phyloP scores from a whole-genome alignment of 2,329 filamentous ascomycete genomes.

The Xylaria polymorpha region DNA sequence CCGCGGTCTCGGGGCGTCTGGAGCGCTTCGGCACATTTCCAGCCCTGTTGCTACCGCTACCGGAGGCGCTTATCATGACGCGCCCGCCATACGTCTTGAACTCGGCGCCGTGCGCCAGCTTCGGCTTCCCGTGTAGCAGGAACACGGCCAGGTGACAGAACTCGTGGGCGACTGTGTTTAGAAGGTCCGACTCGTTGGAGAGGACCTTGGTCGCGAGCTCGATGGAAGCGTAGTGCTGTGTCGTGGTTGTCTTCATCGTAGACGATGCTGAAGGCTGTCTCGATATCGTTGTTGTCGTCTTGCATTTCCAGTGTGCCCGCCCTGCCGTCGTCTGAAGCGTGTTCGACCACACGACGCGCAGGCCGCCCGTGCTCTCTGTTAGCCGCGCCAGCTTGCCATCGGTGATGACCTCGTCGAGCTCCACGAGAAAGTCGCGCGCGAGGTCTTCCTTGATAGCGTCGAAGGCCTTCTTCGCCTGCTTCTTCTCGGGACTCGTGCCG shows the following conservation, averaged over 20 bases:
- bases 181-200: slow-evolving; percentile 77
- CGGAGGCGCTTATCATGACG: slow-evolving; percentile 63
- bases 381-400: slow-evolving; percentile 68
- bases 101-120: slow-evolving; percentile 82
- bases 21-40: slow-evolving; percentile 42
- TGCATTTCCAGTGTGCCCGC: slow-evolving; percentile 76
- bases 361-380: slow-evolving; percentile 73
- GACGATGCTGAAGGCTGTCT: slow-evolving; percentile 28
- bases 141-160: slow-evolving; percentile 96
- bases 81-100: slow-evolving; percentile 80
- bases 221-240: slow-evolving; percentile 75
- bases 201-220: slow-evolving; percentile 92
- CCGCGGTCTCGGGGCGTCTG: slow-evolving; percentile 26
- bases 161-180: slow-evolving; percentile 95
- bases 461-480: slow-evolving; percentile 69
- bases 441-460: slow-evolving; percentile 70
- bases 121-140: slow-evolving; percentile 81
- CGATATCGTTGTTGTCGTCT: slow-evolving; percentile 57
- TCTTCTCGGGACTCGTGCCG: slow-evolving; percentile 51
- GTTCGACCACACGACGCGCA: slow-evolving; percentile 78
- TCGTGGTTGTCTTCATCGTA: slow-evolving; percentile 40
- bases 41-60: no score
- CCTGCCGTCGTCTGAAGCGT: slow-evolving; percentile 85
- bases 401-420: slow-evolving; percentile 76
- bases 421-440: slow-evolving; percentile 71